Percentiles rank a stretch among this genome's conserved stretches.
Conservation (phyloP, 192 early-diverging fungal genomes). For the Chytriomyces sp. region DNA sequence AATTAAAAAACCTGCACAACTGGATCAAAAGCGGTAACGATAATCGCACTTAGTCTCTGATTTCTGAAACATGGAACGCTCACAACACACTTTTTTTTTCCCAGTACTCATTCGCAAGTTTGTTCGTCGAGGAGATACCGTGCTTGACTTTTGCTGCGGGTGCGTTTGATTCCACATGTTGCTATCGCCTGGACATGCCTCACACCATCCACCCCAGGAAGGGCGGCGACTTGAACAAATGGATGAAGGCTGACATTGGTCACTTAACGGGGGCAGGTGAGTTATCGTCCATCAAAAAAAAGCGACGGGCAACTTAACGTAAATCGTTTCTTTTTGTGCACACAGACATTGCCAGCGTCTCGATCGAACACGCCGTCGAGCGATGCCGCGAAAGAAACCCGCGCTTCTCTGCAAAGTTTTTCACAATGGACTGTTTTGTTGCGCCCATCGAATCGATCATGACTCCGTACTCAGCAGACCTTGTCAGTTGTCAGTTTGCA, state of each 20-base stretch:
- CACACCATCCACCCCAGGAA: slow-evolving; percentile 1
- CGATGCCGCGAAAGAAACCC: slow-evolving; percentile 66
- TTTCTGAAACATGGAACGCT: neutral
- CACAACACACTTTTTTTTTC: neutral
- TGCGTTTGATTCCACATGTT: slow-evolving; percentile 66
- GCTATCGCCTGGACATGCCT: slow-evolving; percentile 55
- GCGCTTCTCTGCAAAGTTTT: slow-evolving; percentile 76
- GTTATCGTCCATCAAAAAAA: slow-evolving; percentile 4
- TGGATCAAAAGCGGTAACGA: slow-evolving; percentile 81
- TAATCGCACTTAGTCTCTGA: neutral
- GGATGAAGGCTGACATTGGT: slow-evolving; percentile 69
- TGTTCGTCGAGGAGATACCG: slow-evolving; percentile 56
- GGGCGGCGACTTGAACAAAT: slow-evolving; percentile 52
- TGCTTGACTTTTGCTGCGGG: slow-evolving; percentile 93
- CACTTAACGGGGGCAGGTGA: slow-evolving; percentile 80
- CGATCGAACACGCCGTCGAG: slow-evolving; percentile 78
- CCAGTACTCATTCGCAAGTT: slow-evolving; percentile 77
- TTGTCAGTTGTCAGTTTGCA: slow-evolving; percentile 96
- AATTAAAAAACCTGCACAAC: slow-evolving; percentile 93
- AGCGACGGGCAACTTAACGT: neutral
- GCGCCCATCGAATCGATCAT: slow-evolving; percentile 15
- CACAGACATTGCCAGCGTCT: slow-evolving; percentile 87
- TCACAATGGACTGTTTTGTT: slow-evolving; percentile 85
- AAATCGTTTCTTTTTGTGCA: neutral
- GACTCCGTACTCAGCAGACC: slow-evolving; percentile 50